Evolutionary conservation across 306 rosid genomes (phyloP).

Genomic region (Prunus salicina): DNA sequence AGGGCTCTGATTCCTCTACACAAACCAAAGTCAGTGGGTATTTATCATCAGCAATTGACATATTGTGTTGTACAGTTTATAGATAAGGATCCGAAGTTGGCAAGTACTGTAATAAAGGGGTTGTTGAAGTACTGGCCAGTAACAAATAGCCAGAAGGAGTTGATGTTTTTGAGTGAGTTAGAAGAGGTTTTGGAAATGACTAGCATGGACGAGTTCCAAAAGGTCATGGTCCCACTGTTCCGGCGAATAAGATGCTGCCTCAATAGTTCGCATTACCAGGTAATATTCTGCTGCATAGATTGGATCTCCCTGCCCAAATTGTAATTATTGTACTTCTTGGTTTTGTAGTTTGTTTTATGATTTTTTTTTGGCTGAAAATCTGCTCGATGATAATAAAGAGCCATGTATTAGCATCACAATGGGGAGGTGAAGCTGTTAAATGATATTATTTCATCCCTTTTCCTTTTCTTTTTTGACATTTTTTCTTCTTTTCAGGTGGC

Average conservation of each 20-base stretch:
- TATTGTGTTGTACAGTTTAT: conserved; percentile 90
- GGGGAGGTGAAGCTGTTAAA: neutral
- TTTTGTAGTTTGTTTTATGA: neutral
- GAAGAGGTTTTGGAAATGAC: conserved; percentile 96
- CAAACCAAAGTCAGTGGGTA: conserved; percentile 90
- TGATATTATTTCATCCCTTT: neutral
- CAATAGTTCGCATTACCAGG: conserved; percentile 93
- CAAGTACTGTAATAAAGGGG: conserved; percentile 75
- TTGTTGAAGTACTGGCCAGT: conserved; percentile 93
- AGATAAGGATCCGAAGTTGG: conserved; percentile 91
- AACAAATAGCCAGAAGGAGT: conserved; percentile 97
- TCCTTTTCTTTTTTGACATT: neutral
- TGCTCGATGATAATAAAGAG: neutral
- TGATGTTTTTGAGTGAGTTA: conserved; percentile 92
- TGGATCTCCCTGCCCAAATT: neutral
- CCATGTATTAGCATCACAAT: neutral
- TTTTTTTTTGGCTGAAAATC: neutral
- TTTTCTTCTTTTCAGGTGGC: conserved; percentile 59
- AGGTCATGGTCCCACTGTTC: conserved; percentile 77
- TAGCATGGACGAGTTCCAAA: conserved; percentile 80
- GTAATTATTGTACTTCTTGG: neutral
- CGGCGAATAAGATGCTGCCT: conserved; percentile 71
- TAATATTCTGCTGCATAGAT: conserved; percentile 19
- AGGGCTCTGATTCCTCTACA: conserved; percentile 91
- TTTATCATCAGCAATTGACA: conserved; percentile 87